Evolutionary conservation across 2,329 filamentous ascomycete species (phyloP).

Genomic region (Seiridium unicorne): DNA sequence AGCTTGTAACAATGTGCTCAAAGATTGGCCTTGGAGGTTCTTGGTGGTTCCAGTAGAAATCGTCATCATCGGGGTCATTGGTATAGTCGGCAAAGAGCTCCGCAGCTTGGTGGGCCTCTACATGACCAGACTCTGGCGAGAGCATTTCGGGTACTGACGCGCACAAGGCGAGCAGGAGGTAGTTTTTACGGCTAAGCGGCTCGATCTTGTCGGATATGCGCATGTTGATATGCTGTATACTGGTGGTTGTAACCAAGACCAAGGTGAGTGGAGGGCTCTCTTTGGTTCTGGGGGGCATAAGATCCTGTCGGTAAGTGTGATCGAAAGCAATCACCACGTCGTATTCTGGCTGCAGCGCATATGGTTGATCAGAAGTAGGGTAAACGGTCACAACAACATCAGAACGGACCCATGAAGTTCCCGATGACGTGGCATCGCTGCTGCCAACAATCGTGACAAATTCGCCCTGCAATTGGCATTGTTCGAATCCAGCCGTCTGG

Average conservation of each 20-base stretch:
- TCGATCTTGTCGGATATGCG: slow-evolving; percentile 37
- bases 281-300: slow-evolving; percentile 23
- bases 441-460: neutral
- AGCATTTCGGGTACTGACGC: slow-evolving; percentile 32
- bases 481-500: slow-evolving; percentile 9
- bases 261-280: slow-evolving; percentile 41
- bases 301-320: slow-evolving; percentile 39
- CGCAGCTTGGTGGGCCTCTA: slow-evolving; percentile 46
- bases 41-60: slow-evolving; percentile 46
- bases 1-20: slow-evolving; percentile 39
- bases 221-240: slow-evolving; percentile 55
- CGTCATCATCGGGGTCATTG: slow-evolving; percentile 32
- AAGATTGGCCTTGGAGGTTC: slow-evolving; percentile 47
- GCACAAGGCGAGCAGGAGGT: slow-evolving; percentile 32
- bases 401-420: neutral
- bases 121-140: slow-evolving; percentile 36
- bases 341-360: slow-evolving; percentile 33
- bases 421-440: neutral
- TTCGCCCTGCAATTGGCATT: neutral
- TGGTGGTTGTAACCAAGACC: slow-evolving; percentile 47
- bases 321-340: slow-evolving; percentile 56
- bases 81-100: slow-evolving; percentile 45
- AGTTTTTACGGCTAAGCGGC: slow-evolving; percentile 46
- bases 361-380: slow-evolving; percentile 35
- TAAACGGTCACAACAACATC: slow-evolving; percentile 37